phyloP scores from a whole-genome alignment of 352 stramenopile genomes.

The Phytophthora rubi region DNA sequence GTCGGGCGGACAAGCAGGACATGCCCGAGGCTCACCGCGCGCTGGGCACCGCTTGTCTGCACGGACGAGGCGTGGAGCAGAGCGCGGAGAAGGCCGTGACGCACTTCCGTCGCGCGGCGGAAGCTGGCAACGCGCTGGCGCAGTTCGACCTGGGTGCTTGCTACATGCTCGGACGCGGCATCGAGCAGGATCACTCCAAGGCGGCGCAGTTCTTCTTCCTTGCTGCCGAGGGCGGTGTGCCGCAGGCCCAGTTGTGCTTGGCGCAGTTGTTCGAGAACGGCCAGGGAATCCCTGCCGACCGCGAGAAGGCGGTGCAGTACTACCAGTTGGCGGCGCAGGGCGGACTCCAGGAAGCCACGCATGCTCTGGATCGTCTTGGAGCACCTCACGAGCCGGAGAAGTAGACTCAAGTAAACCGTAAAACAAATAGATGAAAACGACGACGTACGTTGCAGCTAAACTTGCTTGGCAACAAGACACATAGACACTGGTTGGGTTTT shows the following conservation, averaged over 20 bases:
- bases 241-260: constrained; percentile 77
- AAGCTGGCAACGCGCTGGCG: constrained; percentile 59
- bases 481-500: constrained; percentile 12
- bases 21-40: constrained; percentile 77
- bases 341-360: constrained; percentile 56
- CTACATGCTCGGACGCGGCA: constrained; percentile 77
- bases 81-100: constrained; percentile 45
- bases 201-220: constrained; percentile 83
- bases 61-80: constrained; percentile 41
- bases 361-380: constrained; percentile 61
- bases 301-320: constrained; percentile 75
- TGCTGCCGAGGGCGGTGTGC: constrained; percentile 60
- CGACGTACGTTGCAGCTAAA: constrained; percentile 5
- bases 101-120: constrained; percentile 71
- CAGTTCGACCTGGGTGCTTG: constrained; percentile 87
- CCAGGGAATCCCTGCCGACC: constrained; percentile 52
- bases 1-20: constrained; percentile 54
- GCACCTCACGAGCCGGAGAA: constrained; percentile 41
- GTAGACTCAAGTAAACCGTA: constrained; percentile 13
- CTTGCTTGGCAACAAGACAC: constrained; percentile 12
- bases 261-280: constrained; percentile 79
- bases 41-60: constrained; percentile 63
- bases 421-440: constrained; percentile 9
- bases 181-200: constrained; percentile 54
- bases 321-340: constrained; percentile 72